Base-by-base conservation (phyloP, 225 moss, liverwort and hornwort genomes). In the Marchantia polymorpha region DNA sequence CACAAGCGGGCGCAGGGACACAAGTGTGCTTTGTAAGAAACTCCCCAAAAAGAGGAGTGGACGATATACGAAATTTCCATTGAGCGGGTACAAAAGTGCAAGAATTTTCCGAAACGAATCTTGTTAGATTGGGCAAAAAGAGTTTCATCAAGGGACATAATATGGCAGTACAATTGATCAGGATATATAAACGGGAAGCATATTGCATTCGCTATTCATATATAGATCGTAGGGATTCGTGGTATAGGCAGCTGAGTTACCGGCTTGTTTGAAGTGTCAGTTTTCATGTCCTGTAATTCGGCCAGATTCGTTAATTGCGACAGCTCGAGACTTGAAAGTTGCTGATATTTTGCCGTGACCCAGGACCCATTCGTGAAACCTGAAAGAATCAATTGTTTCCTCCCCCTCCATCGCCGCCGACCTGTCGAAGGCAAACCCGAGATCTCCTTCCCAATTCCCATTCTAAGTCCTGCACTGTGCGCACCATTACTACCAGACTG, bases 381-480 rank as follows among this genome's bases (percentile, higher is more conserved):
- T 78, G 86, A 84, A 64, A 74, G 80, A 82, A 84, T 56, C n/a
- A 75, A 60, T 50, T 54, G 70, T 74, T 81, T 84, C 83, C 92
- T 82, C 64, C 92, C 91, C 80, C 82, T 85, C 92, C 92, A 92
- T 78, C 85, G 83, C 52, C 89, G 86, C 77, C 88, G 78, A 72
- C 85, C 23, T 23, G 27, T 30, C 19, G 73, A 13, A 60, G 72
- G 50, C 30, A 61, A 0, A 48, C 49, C 71, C 56, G 86, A 75
- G 71, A 64, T 61, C 6, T 52, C 83, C 70, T 86, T 86, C 83
- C 78, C 85, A 27, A 70, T 81, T 65, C 81, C 73, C 76, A 65
- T 85, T 83, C 85, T 70, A 30, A 81, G 78, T 66, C 83, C 74
- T 78, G 85, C 77, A 70, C 73, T 76, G 66, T 81, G 84, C 47